A percentile compares a stretch with the other conserved stretches of the same genome.
Conservation (phyloP, 2,329 filamentous ascomycete species). For the Cladosporium sp. region DNA sequence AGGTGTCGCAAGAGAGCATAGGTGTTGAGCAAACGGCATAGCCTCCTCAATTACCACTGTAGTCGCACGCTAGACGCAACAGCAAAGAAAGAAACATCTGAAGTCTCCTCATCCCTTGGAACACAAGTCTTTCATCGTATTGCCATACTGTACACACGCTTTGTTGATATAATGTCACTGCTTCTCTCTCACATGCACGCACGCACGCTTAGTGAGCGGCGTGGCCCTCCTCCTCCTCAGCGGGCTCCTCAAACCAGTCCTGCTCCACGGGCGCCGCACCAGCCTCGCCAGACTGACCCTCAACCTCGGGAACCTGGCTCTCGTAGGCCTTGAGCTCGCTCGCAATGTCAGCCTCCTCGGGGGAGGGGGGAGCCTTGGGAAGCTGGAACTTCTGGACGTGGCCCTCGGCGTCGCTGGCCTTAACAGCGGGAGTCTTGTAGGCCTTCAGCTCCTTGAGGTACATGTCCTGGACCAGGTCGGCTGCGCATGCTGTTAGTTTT, state of each 20-base stretch:
- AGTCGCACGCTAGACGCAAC: background rate
- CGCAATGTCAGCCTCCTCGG: conserved; percentile 91
- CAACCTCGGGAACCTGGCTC: conserved; percentile 86
- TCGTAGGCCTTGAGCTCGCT: conserved; percentile 92
- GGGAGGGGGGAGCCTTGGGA: conserved; percentile 77
- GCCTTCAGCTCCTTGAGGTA: conserved; percentile 94
- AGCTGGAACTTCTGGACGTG: conserved; percentile 82
- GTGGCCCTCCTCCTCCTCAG: conserved; percentile 25
- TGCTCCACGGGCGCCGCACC: conserved; percentile 58
- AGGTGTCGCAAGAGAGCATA: too few species aligned
- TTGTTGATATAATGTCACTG: conserved; percentile 8
- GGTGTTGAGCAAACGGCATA: too few species aligned
- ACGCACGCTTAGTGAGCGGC: conserved; percentile 8
- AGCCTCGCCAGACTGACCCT: conserved; percentile 70
- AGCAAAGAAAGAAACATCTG: background rate
- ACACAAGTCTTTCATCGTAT: conserved; percentile 10
- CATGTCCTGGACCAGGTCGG: conserved; percentile 95
- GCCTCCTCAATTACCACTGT: too few species aligned
- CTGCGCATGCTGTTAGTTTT: conserved; percentile 43
- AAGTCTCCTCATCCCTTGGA: background rate
- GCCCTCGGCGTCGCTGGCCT: conserved; percentile 80
- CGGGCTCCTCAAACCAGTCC: conserved; percentile 55
- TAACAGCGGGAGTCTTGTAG: conserved; percentile 83
- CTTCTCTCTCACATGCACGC: background rate
- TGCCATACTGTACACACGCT: conserved; percentile 13